Conservation (phyloP, 805 yeast species). For the Grigorovia transvaalensis region DNA sequence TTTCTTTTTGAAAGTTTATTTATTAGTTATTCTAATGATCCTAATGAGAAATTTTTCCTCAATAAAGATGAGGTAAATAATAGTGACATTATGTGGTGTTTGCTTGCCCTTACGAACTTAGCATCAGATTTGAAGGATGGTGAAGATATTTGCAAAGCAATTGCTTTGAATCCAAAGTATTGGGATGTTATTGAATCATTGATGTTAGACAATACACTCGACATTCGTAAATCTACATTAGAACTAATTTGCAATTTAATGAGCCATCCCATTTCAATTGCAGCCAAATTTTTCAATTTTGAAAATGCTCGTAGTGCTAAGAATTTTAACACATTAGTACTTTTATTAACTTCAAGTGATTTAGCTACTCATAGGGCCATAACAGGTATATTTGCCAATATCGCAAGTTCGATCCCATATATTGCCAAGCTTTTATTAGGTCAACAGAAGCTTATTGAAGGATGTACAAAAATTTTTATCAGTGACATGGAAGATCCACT, state of each 20-base stretch:
- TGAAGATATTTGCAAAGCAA: slow-evolving; percentile 28
- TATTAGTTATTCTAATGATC: neutral
- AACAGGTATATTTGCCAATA: slow-evolving; percentile 30
- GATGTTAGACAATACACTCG: slow-evolving; percentile 35
- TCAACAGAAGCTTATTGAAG: slow-evolving; percentile 18
- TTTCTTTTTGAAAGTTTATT: slow-evolving; percentile 36
- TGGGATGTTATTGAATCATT: slow-evolving; percentile 39
- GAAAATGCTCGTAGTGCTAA: slow-evolving; percentile 28
- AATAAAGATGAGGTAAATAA: slow-evolving; percentile 10
- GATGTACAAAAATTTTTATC: slow-evolving; percentile 16
- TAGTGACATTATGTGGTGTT: slow-evolving; percentile 39
- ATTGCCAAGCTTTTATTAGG: slow-evolving; percentile 25
- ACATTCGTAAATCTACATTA: slow-evolving; percentile 48
- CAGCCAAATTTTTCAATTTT: slow-evolving; percentile 48
- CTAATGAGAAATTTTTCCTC: slow-evolving; percentile 4
- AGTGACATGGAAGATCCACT: slow-evolving; percentile 24
- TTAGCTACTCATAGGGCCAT: slow-evolving; percentile 34
- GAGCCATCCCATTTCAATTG: slow-evolving; percentile 31
- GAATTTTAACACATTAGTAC: slow-evolving; percentile 35
- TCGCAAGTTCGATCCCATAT: slow-evolving; percentile 27
- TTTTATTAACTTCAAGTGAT: slow-evolving; percentile 32
- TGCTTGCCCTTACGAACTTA: slow-evolving; percentile 59
- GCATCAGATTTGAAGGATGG: slow-evolving; percentile 38
- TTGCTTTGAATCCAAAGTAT: slow-evolving; percentile 28
- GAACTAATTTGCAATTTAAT: slow-evolving; percentile 57